Conservation (phyloP, 1,284 basidiomycete species). For the Ganoderma lingzhi region DNA sequence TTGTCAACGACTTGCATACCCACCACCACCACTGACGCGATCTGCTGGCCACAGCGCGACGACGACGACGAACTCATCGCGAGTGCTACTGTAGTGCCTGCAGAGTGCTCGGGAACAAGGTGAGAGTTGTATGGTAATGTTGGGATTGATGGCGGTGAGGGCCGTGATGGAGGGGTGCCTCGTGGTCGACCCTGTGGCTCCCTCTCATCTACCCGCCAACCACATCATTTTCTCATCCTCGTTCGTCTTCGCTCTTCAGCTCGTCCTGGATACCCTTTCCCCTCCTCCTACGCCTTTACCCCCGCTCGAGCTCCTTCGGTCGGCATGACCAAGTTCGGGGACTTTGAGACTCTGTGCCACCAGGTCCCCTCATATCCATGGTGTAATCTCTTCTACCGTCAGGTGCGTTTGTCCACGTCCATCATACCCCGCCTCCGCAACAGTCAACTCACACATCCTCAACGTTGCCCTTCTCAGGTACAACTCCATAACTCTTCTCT, state of each 20-base stretch:
- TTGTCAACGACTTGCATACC: constrained; percentile 1
- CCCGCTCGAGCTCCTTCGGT: not conserved
- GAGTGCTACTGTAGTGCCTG: not conserved
- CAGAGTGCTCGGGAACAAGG: not conserved
- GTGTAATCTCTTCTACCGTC: constrained; percentile 78
- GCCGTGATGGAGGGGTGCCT: not conserved
- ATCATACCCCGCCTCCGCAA: constrained; percentile 1
- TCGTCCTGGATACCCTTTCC: constrained; percentile 12
- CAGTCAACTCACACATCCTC: constrained; percentile 1
- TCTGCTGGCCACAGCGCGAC: constrained; percentile 7
- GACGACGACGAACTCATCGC: constrained; percentile 5
- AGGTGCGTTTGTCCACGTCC: constrained; percentile 44
- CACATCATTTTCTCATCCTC: constrained; percentile 6
- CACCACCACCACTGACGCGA: constrained; percentile 4
- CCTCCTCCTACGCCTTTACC: not conserved
- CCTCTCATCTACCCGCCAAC: not conserved
- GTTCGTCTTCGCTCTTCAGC: not conserved
- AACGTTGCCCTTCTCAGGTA: constrained; percentile 40
- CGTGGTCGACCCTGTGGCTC: not conserved
- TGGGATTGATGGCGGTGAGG: not conserved
- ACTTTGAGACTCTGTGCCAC: constrained; percentile 64
- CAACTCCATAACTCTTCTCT: constrained; percentile 41
- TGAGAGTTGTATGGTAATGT: not conserved
- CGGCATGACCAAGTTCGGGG: constrained; percentile 64
- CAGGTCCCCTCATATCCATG: constrained; percentile 70